Conservation (phyloP, 2,329 filamentous ascomycete genomes). For the Stromatinia cepivora region DNA sequence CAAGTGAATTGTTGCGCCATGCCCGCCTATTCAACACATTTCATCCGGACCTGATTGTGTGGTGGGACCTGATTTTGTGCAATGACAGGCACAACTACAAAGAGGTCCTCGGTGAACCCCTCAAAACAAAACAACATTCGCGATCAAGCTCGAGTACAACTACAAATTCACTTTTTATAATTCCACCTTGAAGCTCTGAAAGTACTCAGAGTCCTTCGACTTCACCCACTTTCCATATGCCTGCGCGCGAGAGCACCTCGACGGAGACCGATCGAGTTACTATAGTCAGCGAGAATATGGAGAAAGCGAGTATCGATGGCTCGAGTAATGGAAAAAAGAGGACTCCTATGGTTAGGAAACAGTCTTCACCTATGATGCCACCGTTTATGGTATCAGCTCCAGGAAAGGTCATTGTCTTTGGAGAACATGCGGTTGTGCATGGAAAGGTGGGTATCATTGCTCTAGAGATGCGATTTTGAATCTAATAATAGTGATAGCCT, state of each 20-base stretch:
- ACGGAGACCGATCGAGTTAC: slow-evolving; percentile 13
- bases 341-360: slow-evolving; percentile 48
- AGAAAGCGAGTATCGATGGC: slow-evolving; percentile 28
- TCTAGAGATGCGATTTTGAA: neutral
- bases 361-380: slow-evolving; percentile 70
- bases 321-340: slow-evolving; percentile 24
- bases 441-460: slow-evolving; percentile 66
- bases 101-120: slow-evolving; percentile 11
- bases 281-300: slow-evolving; percentile 19
- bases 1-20: neutral
- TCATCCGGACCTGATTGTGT: neutral
- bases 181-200: slow-evolving; percentile 24
- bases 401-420: slow-evolving; percentile 97
- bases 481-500: slow-evolving; percentile 51
- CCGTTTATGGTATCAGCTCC: slow-evolving; percentile 98
- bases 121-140: slow-evolving; percentile 16
- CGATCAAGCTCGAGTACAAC: slow-evolving; percentile 24
- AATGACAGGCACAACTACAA: slow-evolving; percentile 18
- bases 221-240: slow-evolving; percentile 24
- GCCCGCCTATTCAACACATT: neutral
- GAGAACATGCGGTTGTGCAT: slow-evolving; percentile 96
- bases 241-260: slow-evolving; percentile 3
- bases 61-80: slow-evolving; percentile 9
- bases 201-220: slow-evolving; percentile 22
- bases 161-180: slow-evolving; percentile 19